Conservation (phyloP, 441 rosid species). For the Pelargonium citronellum region DNA sequence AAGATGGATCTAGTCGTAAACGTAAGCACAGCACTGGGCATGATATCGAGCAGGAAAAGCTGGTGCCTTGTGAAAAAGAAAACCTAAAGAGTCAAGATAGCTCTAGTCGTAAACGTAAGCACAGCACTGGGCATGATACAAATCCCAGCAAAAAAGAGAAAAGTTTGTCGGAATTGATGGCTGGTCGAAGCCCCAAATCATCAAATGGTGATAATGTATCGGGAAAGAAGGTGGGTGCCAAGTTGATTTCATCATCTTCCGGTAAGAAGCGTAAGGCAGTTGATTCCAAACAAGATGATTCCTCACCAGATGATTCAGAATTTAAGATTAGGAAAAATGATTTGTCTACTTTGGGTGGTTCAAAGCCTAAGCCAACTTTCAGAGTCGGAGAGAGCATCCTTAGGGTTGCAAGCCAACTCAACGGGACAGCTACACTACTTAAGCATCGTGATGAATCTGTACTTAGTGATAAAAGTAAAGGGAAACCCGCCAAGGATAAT, state of each 20-base stretch:
- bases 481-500: neutral
- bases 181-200: conserved; percentile 30
- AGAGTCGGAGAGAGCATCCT: conserved; percentile 61
- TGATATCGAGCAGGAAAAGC: conserved; percentile 18
- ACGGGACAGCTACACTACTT: conserved; percentile 34
- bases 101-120: conserved; percentile 31
- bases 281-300: conserved; percentile 14
- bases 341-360: conserved; percentile 17
- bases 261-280: conserved; percentile 44
- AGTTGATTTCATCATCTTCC: conserved; percentile 50
- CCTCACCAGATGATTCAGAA: conserved; percentile 21
- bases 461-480: neutral
- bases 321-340: conserved; percentile 28
- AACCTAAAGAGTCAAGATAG: conserved; percentile 29
- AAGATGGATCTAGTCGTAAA: conserved; percentile 27
- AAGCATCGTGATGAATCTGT: conserved; percentile 23
- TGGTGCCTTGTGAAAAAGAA: conserved; percentile 25
- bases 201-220: conserved; percentile 22
- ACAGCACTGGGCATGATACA: conserved; percentile 25
- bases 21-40: conserved; percentile 33
- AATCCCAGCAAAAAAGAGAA: conserved; percentile 43
- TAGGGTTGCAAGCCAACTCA: conserved; percentile 59
- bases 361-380: conserved; percentile 31
- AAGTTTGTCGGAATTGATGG: conserved; percentile 54
- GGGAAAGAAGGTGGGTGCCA: conserved; percentile 25